Evolutionary conservation across 2,329 filamentous ascomycete genomes (phyloP).

Genomic region (Fusarium sp.): DNA sequence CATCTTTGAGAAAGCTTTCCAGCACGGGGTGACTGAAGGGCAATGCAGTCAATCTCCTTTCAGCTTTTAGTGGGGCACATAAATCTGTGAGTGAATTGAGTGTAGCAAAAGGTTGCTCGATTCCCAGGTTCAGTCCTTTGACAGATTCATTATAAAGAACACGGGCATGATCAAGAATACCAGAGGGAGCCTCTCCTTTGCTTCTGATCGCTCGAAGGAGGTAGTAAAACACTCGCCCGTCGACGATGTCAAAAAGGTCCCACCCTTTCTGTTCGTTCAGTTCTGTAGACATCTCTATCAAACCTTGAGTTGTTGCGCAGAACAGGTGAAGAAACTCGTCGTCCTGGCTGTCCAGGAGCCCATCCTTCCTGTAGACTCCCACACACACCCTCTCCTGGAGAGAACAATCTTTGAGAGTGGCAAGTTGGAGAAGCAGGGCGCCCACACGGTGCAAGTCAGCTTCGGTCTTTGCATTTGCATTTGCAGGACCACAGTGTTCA

Average conservation of each 20-base stretch:
- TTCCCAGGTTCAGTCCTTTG: not conserved
- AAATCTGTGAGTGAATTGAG: not conserved
- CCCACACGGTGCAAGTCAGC: slow-evolving; percentile 16
- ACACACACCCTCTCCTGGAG: slow-evolving; percentile 25
- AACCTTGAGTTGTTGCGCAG: not conserved
- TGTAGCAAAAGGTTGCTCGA: not conserved
- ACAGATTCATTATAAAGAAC: slow-evolving; percentile 9
- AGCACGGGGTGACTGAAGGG: slow-evolving; percentile 62
- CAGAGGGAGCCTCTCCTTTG: not conserved
- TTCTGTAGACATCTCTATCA: not conserved
- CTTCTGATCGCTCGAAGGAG: slow-evolving; percentile 34
- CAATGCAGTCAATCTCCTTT: slow-evolving; percentile 51
- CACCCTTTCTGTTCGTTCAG: not conserved
- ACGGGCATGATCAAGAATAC: slow-evolving; percentile 9
- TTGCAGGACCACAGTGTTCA: not conserved
- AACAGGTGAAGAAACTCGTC: slow-evolving; percentile 26
- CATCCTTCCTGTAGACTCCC: not conserved
- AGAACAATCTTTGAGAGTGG: slow-evolving; percentile 15
- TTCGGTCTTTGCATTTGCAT: not conserved
- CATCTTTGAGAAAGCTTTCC: slow-evolving; percentile 58
- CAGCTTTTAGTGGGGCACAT: not conserved
- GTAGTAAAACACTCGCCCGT: slow-evolving; percentile 44
- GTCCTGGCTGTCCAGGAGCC: not conserved
- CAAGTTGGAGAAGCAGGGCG: slow-evolving; percentile 29
- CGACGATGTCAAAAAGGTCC: slow-evolving; percentile 5